Base-by-base conservation (phyloP, 148 eudicot genomes). In the Polygonum aviculare region DNA sequence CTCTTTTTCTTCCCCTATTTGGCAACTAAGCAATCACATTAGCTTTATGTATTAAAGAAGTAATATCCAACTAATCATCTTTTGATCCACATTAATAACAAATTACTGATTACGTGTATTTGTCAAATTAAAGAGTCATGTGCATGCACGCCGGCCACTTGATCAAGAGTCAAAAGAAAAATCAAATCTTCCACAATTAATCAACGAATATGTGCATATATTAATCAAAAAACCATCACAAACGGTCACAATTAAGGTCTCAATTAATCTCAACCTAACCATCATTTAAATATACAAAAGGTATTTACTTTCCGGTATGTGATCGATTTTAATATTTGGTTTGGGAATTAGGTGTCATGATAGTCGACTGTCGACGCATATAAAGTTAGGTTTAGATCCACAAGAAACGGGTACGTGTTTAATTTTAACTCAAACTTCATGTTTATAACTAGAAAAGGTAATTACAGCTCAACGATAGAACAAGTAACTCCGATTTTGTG, bases 311-410 rank as follows among this genome's bases (percentile, higher is more conserved):
- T 62, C 0, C 36, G n/a, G 21, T 5, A 52, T 6, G 9, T 44
- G 47, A 49, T 49, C 52, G 15, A 54, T 54, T n/a, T 5, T 18
- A 54, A n/a, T 54, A 54, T 54, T 18, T 51, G 57, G n/a, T 51
- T 16, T 16, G 57, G 16, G 57, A 51, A 51, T 21, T 21, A 59
- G 65, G 35, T 62, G 38, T 33, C 38, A 60, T 31, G 38, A 2
- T 26, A 26, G 31, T 26, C 31, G 31, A 26, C 31, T 26, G 31
- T 26, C 31, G 31, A 26, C 31, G 31, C 31, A 26, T 26, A 76
- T 80, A 51, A 60, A 77, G 83, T 71, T 78, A 80, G 85, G 85
- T 26, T 83, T 73, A 77, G 10, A 62, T 80, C 80, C 83, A 83
- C 80, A 80, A 51, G 40, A 69, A 74, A 77, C 21, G 15, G 63